These are phyloP conservation scores for Pisolithus albus DNA, from an alignment of 768 basidiomycete genomes.

Conservation along the genomic window DNA sequence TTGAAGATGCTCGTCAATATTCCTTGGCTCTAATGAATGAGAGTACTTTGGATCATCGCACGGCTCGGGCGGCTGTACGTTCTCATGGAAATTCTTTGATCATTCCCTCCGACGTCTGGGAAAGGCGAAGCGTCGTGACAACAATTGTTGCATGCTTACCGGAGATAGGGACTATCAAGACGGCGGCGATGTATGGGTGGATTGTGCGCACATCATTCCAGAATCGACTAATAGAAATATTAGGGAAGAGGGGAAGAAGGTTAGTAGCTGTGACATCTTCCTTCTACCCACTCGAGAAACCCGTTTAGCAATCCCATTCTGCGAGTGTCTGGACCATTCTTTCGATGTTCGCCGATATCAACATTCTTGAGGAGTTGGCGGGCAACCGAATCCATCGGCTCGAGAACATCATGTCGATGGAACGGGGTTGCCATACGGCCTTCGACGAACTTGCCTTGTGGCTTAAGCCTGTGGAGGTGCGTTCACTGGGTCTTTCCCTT, in stretches of 20 bases:
- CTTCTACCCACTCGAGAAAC: too few species aligned
- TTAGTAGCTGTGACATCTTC: too few species aligned
- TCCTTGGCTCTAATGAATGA: constrained; percentile 2
- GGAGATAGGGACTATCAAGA: too few species aligned
- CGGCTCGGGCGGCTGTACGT: too few species aligned
- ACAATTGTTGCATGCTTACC: too few species aligned
- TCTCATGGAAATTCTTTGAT: too few species aligned
- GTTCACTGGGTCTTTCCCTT: background rate
- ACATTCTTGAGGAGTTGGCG: constrained; percentile 17
- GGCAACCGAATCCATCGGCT: too few species aligned
- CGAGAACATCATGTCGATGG: constrained; percentile 9
- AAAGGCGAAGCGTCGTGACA: too few species aligned
- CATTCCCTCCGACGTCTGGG: too few species aligned
- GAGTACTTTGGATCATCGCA: constrained; percentile 5
- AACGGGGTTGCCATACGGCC: background rate
- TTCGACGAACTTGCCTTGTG: background rate
- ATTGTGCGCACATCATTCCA: background rate
- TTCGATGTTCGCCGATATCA: constrained; percentile 6
- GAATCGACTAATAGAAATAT: too few species aligned
- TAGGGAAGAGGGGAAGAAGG: too few species aligned
- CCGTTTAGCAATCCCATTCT: background rate
- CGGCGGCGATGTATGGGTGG: background rate
- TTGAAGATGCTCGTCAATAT: too few species aligned
- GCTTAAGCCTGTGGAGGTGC: background rate
- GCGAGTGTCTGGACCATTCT: constrained; percentile 20